Percentiles rank a stretch among this genome's conserved stretches.
These are phyloP conservation scores for Citrus maxima DNA, from an alignment of 345 rosid genomes.

Conservation along the genomic window DNA sequence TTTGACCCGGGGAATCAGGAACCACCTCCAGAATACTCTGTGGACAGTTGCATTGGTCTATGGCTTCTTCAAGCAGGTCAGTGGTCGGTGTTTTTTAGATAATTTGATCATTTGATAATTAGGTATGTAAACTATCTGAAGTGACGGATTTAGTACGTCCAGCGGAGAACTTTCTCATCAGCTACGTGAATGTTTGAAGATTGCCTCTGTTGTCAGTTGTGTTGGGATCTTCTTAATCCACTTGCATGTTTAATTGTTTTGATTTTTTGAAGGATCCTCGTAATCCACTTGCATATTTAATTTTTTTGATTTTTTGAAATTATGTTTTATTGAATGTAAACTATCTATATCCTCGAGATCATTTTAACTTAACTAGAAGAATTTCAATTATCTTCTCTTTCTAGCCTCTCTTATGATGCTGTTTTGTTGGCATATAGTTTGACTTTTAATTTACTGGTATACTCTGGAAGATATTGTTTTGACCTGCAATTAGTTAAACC, in stretches of 20 bases:
- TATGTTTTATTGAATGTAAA: background rate
- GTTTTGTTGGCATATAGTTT: background rate
- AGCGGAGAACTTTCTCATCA: background rate
- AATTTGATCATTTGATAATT: conserved; percentile 13
- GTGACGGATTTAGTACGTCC: background rate
- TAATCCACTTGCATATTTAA: background rate
- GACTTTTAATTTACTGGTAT: background rate
- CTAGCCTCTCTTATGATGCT: background rate
- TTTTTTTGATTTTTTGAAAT: no score
- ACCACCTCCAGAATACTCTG: conserved; percentile 77
- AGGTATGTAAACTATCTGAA: background rate
- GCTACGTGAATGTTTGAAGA: background rate
- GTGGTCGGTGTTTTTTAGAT: conserved; percentile 20
- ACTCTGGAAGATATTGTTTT: background rate
- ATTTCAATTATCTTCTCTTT: background rate
- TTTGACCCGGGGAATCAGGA: conserved; percentile 85
- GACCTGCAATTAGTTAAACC: background rate
- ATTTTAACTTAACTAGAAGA: background rate
- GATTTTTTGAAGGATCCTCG: background rate
- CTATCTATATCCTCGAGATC: background rate
- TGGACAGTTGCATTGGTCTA: conserved; percentile 98
- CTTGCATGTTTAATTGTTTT: background rate
- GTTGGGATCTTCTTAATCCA: background rate
- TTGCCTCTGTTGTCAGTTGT: background rate
- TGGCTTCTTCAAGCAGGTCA: conserved; percentile 97